Evolutionary conservation across 345 rosid species (phyloP), one percentile per base, ranked within the genome.

Genomic region (Linum trigynum): DNA sequence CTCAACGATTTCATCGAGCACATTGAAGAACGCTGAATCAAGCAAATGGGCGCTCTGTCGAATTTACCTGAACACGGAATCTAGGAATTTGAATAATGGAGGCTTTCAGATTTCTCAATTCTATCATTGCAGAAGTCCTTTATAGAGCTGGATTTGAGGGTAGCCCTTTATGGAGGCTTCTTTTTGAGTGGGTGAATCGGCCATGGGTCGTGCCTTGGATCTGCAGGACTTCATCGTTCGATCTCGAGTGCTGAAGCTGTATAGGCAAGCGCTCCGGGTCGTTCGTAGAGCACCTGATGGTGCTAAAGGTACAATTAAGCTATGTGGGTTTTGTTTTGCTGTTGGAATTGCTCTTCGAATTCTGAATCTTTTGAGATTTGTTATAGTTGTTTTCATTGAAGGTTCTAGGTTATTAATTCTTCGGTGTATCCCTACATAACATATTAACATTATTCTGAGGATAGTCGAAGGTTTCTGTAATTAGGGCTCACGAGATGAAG

Each of bases 171-270:
- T 59, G 62, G 39, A 23, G 38, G 38, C n/a, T 39, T 61, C 14
- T 38, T 32, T 12, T 39, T 35, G 57, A 51, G 65, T 77, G 55
- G 59, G 65, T 63, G 77, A 66, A 77, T 42, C 77, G 15, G 72
- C 51, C 7, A 86, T 87, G 91, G 80, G 70, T 75, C 74, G 63
- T 39, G 59, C 85, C 71, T 72, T 85, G 32, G 82, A 83, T 70
- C 64, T 90, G 59, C 96, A 86, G 85, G 88, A 82, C 74, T 92
- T 90, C 67, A 82, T 92, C 71, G 75, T 87, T 51, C 83, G 96
- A 3, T 96, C 96, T 67, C 83, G 94, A 70, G 97, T 85, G 63
- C 80, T 92, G 71, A 88, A 86, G 80, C 80, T 92, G 3, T 92
- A 92, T 70, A 76, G 97, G 67, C 90, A 83, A 76, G 91, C 94